Conservation (phyloP, 805 yeast species). For the Kluyveromyces wickerhamii region DNA sequence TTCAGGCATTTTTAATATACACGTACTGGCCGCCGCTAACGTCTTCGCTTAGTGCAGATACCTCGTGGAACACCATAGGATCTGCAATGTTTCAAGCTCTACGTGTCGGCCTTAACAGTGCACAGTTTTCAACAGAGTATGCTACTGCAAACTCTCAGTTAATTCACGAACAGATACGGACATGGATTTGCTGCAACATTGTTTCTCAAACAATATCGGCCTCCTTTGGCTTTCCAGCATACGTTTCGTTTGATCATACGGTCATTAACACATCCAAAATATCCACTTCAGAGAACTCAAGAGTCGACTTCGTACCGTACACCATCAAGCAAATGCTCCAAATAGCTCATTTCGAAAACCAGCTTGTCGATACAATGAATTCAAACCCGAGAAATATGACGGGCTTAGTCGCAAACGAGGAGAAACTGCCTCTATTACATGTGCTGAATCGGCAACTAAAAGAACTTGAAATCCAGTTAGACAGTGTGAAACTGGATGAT, state of each 20-base stretch:
- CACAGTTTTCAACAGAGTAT: slow-evolving; percentile 54
- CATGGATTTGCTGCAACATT: slow-evolving; percentile 91
- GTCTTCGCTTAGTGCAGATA: slow-evolving; percentile 89
- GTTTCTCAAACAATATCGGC: slow-evolving; percentile 87
- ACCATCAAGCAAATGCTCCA: slow-evolving; percentile 71
- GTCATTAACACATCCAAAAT: slow-evolving; percentile 44
- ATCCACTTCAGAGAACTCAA: slow-evolving; percentile 16
- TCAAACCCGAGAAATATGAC: slow-evolving; percentile 59
- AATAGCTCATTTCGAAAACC: slow-evolving; percentile 80
- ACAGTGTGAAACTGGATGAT: slow-evolving; percentile 49
- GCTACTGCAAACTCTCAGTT: slow-evolving; percentile 34
- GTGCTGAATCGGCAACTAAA: slow-evolving; percentile 66
- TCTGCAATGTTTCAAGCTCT: slow-evolving; percentile 90
- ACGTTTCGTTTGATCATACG: slow-evolving; percentile 74
- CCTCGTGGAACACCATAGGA: slow-evolving; percentile 93
- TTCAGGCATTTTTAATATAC: slow-evolving; percentile 82
- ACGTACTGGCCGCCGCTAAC: slow-evolving; percentile 96
- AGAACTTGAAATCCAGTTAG: slow-evolving; percentile 52
- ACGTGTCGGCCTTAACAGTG: slow-evolving; percentile 82
- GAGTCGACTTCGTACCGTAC: slow-evolving; percentile 38
- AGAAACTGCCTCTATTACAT: slow-evolving; percentile 65
- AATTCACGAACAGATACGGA: slow-evolving; percentile 71
- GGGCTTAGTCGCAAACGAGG: slow-evolving; percentile 59
- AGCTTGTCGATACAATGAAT: slow-evolving; percentile 68
- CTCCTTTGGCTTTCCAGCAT: slow-evolving; percentile 91